phyloP scores from a whole-genome alignment of 495 filamentous ascomycete genomes.

The Pseudevernia furfuracea region DNA sequence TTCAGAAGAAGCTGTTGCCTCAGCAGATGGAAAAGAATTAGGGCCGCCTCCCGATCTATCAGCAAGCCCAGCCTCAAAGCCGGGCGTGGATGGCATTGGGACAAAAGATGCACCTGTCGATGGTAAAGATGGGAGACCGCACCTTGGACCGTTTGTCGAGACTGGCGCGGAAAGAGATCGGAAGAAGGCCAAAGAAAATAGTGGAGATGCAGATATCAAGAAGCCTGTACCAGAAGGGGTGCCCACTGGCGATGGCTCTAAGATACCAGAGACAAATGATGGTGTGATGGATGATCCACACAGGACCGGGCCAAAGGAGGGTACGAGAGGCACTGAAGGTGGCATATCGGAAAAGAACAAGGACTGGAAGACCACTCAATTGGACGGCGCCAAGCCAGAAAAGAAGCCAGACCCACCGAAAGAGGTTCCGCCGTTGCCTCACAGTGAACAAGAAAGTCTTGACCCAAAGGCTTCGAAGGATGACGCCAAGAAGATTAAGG shows the following conservation, averaged over 20 bases:
- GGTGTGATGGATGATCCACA: slow-evolving; percentile 87
- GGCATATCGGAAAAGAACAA: slow-evolving; percentile 80
- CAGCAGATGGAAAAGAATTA: slow-evolving; percentile 23
- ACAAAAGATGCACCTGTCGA: slow-evolving; percentile 90
- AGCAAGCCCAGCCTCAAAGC: slow-evolving; percentile 22
- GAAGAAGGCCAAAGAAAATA: slow-evolving; percentile 41
- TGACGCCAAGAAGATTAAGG: slow-evolving; percentile 34
- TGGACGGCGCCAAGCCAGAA: slow-evolving; percentile 49
- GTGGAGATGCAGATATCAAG: slow-evolving; percentile 28
- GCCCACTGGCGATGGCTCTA: slow-evolving; percentile 51
- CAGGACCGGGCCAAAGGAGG: slow-evolving; percentile 63
- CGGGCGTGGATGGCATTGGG: slow-evolving; percentile 44
- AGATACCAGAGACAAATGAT: slow-evolving; percentile 70
- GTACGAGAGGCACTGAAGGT: slow-evolving; percentile 79
- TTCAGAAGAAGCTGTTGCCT: slow-evolving; percentile 24
- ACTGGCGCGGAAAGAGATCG: slow-evolving; percentile 53
- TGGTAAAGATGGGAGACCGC: slow-evolving; percentile 91
- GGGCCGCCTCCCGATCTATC: slow-evolving; percentile 16
- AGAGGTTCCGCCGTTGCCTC: slow-evolving; percentile 73
- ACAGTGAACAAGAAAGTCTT: slow-evolving; percentile 60
- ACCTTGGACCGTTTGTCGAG: slow-evolving; percentile 81
- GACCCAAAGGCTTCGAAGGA: slow-evolving; percentile 36
- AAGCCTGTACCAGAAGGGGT: slow-evolving; percentile 27
- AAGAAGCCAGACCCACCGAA: slow-evolving; percentile 77
- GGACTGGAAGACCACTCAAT: slow-evolving; percentile 54